Evolutionary conservation across 768 basidiomycete species (phyloP), one percentile per base, ranked within the genome.

Genomic region (Russula dissimulans): DNA sequence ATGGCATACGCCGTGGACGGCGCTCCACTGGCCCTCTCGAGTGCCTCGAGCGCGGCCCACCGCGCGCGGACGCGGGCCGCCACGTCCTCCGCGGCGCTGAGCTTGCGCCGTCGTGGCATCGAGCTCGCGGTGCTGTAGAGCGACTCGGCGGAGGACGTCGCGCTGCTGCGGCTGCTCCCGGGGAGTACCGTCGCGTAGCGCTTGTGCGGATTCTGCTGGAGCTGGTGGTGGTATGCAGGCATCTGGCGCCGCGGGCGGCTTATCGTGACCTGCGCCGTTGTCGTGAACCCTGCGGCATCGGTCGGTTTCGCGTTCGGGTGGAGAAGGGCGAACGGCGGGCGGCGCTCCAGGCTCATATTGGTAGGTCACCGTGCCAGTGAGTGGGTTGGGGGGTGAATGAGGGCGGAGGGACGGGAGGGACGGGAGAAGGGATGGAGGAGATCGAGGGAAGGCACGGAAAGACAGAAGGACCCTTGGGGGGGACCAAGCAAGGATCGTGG

Each of bases 11-110:
- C 43, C 17, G 53, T 9, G 4, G 57, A 17, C 12, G 11, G 32
- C 2, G 54, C 7, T 5, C 50, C 41, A 22, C 47, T 51, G 4
- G 57, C 12, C 6, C 54, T 38, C 59, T 63, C 60, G 17, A 64
- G 61, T 34, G 60, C 56, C 9, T 64, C 63, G 50, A 64, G 60
- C 18, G 63, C 56, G 1, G 63, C 63, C 63, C 63, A 64, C 11
- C 63, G 56, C 3, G 60, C 63, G 18, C 63, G 63, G 0, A 57
- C 60, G 31, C 63, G 60, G 6, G 63, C 63, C 1, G 60, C 63
- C 10, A 64, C 61, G 38, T 64, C 63, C 51, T 62, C 60, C 1
- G 63, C 63, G 7, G 61, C 56, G 43, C 63, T 64, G 14, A 64
- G 56, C 47, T 64, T 64, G 12, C 63, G 63, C 18, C 52, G 60